phyloP scores from a whole-genome alignment of 2,329 filamentous ascomycete genomes.

The Akanthomyces muscarius region DNA sequence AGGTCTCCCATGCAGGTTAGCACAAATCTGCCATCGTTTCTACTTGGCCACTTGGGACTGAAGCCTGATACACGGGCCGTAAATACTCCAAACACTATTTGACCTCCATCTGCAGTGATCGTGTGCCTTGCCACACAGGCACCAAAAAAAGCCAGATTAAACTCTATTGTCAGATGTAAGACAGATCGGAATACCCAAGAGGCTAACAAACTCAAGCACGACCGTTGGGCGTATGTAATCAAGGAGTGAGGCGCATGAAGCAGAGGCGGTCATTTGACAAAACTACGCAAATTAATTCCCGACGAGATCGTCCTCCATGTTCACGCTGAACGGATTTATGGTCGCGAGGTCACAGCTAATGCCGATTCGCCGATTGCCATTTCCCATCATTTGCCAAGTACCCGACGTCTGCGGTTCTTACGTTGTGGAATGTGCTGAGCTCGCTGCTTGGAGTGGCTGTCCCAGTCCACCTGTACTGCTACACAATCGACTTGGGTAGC shows the following conservation, averaged over 20 bases:
- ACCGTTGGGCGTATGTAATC: neutral
- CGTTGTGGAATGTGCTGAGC: neutral
- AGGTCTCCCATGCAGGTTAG: conserved; percentile 6
- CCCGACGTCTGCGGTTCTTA: neutral
- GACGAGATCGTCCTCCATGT: neutral
- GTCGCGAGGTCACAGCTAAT: neutral
- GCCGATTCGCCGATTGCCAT: neutral
- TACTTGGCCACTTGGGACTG: neutral
- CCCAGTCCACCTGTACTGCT: neutral
- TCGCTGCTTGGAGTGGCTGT: neutral
- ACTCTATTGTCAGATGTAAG: conserved; percentile 4
- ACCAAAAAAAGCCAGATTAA: neutral
- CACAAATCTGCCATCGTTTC: neutral
- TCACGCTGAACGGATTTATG: neutral
- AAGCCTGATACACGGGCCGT: neutral
- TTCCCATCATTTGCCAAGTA: neutral
- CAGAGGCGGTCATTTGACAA: neutral
- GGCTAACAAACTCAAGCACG: conserved; percentile 1
- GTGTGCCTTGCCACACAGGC: neutral
- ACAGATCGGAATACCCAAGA: neutral
- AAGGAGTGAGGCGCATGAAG: neutral
- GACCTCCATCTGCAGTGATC: neutral
- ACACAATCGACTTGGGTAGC: neutral
- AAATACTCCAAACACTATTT: neutral
- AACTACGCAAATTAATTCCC: neutral